phyloP scores from a whole-genome alignment of 306 rosid species.

The Pueraria montana region DNA sequence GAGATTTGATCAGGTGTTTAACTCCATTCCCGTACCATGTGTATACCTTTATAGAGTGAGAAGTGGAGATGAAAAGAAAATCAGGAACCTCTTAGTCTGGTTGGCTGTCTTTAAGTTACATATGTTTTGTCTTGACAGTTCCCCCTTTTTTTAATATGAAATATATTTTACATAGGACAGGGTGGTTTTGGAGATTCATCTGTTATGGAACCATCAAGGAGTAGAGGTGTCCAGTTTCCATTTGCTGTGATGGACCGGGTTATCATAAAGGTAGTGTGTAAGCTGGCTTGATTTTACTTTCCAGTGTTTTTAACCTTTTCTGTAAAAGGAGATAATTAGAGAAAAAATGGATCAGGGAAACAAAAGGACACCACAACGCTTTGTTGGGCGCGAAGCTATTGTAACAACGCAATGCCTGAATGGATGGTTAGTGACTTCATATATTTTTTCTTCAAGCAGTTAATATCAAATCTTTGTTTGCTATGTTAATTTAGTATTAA shows the following conservation, averaged over 20 bases:
- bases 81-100: neutral
- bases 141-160: slow-evolving; percentile 40
- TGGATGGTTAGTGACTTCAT: slow-evolving; percentile 83
- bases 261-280: slow-evolving; percentile 79
- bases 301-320: neutral
- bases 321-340: slow-evolving; percentile 45
- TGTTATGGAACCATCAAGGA: slow-evolving; percentile 73
- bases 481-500: neutral
- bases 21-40: slow-evolving; percentile 38
- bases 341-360: slow-evolving; percentile 78
- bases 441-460: slow-evolving; percentile 26
- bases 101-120: slow-evolving; percentile 12
- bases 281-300: slow-evolving; percentile 21
- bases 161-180: slow-evolving; percentile 69
- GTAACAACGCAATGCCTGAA: slow-evolving; percentile 99
- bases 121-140: slow-evolving; percentile 40
- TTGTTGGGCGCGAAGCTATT: slow-evolving; percentile 97
- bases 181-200: slow-evolving; percentile 77
- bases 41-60: slow-evolving; percentile 26
- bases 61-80: slow-evolving; percentile 14
- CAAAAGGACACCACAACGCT: slow-evolving; percentile 97
- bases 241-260: slow-evolving; percentile 94
- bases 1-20: slow-evolving; percentile 86
- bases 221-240: slow-evolving; percentile 97
- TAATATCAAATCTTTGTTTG: slow-evolving; percentile 35